Evolutionary conservation across 306 rosid species (phyloP).

Genomic region (Malus asiatica): DNA sequence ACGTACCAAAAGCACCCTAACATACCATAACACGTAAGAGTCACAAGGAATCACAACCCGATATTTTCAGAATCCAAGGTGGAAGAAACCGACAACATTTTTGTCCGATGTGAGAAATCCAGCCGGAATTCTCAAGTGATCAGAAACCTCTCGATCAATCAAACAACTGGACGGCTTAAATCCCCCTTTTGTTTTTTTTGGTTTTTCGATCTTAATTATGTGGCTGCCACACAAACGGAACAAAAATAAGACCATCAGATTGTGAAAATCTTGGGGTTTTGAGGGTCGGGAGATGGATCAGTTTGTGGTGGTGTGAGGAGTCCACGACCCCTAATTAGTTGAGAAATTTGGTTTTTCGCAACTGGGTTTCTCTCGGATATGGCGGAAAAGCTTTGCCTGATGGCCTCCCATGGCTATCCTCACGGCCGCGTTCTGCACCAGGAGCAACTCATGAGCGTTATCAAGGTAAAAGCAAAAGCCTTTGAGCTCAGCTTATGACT

Average conservation of each 20-base stretch:
- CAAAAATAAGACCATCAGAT: constrained; percentile 7
- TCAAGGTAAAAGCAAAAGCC: constrained; percentile 40
- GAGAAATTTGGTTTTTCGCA: constrained; percentile 9
- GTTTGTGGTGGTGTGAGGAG: constrained; percentile 28
- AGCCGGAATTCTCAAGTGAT: constrained; percentile 25
- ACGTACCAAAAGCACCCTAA: no score
- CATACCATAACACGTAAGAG: no score
- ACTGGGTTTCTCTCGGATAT: constrained; percentile 30
- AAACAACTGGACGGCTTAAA: constrained; percentile 19
- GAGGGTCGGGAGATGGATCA: constrained; percentile 34
- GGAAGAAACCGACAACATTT: not conserved
- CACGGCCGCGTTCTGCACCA: constrained; percentile 47
- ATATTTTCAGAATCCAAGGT: not conserved
- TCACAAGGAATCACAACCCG: not conserved
- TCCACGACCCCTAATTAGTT: constrained; percentile 9
- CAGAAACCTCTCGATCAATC: constrained; percentile 26
- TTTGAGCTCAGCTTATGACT: not conserved
- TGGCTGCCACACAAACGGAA: constrained; percentile 17
- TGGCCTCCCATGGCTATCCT: constrained; percentile 70
- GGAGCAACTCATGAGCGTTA: constrained; percentile 24
- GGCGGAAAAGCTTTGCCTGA: constrained; percentile 43
- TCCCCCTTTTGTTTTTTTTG: not conserved
- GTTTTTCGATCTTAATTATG: not conserved
- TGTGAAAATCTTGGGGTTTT: constrained; percentile 15
- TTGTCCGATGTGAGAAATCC: constrained; percentile 27